phyloP scores from a whole-genome alignment of 1,284 basidiomycete genomes.

The Golubevia pallescens region DNA sequence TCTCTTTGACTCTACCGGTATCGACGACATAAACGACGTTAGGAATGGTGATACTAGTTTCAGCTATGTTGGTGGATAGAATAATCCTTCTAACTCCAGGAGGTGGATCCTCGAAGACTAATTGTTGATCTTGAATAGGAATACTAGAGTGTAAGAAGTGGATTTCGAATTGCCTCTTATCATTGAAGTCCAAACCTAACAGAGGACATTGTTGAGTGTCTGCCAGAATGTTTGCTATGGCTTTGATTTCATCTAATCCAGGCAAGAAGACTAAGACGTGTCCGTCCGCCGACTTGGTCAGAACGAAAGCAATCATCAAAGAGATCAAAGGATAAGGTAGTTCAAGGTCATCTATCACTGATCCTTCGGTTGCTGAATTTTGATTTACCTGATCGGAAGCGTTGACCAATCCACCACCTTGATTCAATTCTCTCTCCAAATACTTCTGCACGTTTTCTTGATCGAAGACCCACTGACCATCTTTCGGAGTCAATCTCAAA shows the following conservation, averaged over 20 bases:
- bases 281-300: constrained; percentile 78
- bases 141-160: constrained; percentile 90
- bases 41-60: constrained; percentile 94
- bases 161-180: constrained; percentile 74
- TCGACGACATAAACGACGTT: constrained; percentile 96
- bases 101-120: constrained; percentile 73
- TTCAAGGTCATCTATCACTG: constrained; percentile 75
- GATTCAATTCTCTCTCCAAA: constrained; percentile 71
- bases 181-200: constrained; percentile 44
- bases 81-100: constrained; percentile 82
- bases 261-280: constrained; percentile 91
- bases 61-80: constrained; percentile 92
- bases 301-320: constrained; percentile 79
- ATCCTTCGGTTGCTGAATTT: constrained; percentile 6
- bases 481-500: constrained; percentile 41
- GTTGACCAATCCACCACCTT: constrained; percentile 20
- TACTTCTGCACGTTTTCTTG: constrained; percentile 81
- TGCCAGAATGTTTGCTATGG: constrained; percentile 75
- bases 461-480: constrained; percentile 74
- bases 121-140: constrained; percentile 86
- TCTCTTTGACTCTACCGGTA: constrained; percentile 85
- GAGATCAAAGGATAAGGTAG: constrained; percentile 83
- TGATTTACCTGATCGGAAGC: constrained; percentile 4
- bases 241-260: constrained; percentile 89
- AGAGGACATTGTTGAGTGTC: constrained; percentile 68